Evolutionary conservation across 1,284 basidiomycete species (phyloP).

Genomic region (Apiotrichum brassicae): DNA sequence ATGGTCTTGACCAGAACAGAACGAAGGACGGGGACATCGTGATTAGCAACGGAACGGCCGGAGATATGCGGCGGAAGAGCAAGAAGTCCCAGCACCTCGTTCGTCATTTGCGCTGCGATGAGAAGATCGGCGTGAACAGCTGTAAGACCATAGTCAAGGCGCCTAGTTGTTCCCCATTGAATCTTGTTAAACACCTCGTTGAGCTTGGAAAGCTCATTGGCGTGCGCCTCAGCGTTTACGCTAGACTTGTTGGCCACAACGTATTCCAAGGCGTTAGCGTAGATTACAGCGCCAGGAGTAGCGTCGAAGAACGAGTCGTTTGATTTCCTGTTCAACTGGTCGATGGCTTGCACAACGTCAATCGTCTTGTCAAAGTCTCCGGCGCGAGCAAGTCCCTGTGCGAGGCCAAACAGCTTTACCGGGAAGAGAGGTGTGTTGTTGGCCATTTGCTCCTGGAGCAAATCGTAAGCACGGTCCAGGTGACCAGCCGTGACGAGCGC

Average conservation of each 20-base stretch:
- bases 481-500: conserved; percentile 60
- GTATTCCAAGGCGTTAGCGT: too few species aligned
- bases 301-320: too few species aligned
- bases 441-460: conserved; percentile 61
- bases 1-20: not conserved
- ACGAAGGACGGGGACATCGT: too few species aligned
- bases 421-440: not conserved
- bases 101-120: too few species aligned
- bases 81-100: too few species aligned
- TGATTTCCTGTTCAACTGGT: too few species aligned
- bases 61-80: too few species aligned
- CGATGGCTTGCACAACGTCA: not conserved
- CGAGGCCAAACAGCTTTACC: not conserved
- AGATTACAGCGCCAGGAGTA: too few species aligned
- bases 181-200: conserved; percentile 1
- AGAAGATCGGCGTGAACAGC: conserved; percentile 10
- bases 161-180: too few species aligned
- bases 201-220: conserved; percentile 15
- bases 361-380: conserved; percentile 50
- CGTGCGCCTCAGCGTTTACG: too few species aligned
- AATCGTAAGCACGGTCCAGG: conserved; percentile 57
- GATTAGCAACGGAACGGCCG: too few species aligned
- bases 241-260: too few species aligned
- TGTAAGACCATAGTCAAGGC: conserved; percentile 5
- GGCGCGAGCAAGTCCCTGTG: conserved; percentile 53